Conservation (phyloP, 2,329 filamentous ascomycete species). For the Microsporum ferrugineum region DNA sequence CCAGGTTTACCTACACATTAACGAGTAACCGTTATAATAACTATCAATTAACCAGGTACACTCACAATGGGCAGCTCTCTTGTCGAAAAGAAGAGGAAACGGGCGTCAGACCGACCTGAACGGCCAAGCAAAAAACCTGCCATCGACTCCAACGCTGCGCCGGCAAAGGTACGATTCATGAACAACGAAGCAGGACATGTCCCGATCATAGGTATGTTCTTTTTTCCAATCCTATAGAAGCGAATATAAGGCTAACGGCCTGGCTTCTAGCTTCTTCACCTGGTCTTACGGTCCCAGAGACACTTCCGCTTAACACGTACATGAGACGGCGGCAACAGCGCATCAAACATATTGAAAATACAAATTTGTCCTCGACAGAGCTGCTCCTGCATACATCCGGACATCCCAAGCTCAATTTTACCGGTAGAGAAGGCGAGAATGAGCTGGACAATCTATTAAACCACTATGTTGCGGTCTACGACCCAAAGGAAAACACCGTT, state of each 20-base stretch:
- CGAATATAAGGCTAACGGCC: neutral
- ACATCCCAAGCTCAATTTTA: constrained; percentile 50
- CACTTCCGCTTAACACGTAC: constrained; percentile 30
- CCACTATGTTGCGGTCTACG: constrained; percentile 52
- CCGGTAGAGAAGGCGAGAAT: constrained; percentile 41
- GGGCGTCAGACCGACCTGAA: constrained; percentile 33
- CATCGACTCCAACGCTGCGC: constrained; percentile 25
- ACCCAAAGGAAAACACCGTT: constrained; percentile 43
- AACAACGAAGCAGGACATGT: constrained; percentile 38
- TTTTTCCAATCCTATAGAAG: neutral
- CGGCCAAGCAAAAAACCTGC: constrained; percentile 41
- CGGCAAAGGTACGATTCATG: constrained; percentile 36
- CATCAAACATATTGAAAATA: constrained; percentile 23
- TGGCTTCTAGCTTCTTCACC: constrained; percentile 18
- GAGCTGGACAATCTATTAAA: constrained; percentile 42
- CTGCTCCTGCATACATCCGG: constrained; percentile 50
- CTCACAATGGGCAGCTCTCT: constrained; percentile 23
- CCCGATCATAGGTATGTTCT: constrained; percentile 39
- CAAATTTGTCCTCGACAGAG: constrained; percentile 34
- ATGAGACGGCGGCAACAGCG: constrained; percentile 39
- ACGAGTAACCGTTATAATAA: neutral
- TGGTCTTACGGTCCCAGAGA: constrained; percentile 19
- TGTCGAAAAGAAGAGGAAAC: constrained; percentile 42
- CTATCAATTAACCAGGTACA: constrained; percentile 1
- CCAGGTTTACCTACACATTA: neutral